Conservation (phyloP, 2,329 filamentous ascomycete genomes). For the Pseudopithomyces maydicus region DNA sequence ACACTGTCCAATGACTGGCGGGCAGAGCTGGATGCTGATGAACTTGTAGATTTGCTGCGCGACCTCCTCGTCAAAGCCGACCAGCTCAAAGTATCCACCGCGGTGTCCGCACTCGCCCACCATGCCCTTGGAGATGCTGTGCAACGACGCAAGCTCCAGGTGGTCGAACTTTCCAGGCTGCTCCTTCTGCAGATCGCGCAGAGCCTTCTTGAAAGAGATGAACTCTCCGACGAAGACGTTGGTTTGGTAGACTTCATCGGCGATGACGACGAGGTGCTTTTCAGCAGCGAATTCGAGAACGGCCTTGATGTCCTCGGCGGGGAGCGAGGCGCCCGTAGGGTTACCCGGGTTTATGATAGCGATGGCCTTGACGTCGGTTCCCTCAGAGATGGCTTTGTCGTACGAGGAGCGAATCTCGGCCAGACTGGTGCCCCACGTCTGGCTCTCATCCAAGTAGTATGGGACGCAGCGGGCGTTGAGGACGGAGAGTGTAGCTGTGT, state of each 20-base stretch:
- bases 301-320: slow-evolving; percentile 75
- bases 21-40: slow-evolving; percentile 94
- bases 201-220: slow-evolving; percentile 89
- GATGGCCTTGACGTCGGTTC: slow-evolving; percentile 87
- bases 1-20: slow-evolving; percentile 94
- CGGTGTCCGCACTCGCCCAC: slow-evolving; percentile 98
- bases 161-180: slow-evolving; percentile 75
- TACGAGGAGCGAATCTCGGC: slow-evolving; percentile 75
- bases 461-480: slow-evolving; percentile 87
- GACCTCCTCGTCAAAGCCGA: slow-evolving; percentile 84
- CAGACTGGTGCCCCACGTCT: slow-evolving; percentile 86
- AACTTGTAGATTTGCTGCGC: slow-evolving; percentile 98
- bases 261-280: slow-evolving; percentile 86
- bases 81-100: slow-evolving; percentile 95
- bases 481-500: slow-evolving; percentile 88
- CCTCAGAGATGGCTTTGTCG: slow-evolving; percentile 73
- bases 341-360: slow-evolving; percentile 99
- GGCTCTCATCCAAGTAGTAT: slow-evolving; percentile 88
- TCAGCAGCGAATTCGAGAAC: slow-evolving; percentile 88
- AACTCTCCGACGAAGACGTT: slow-evolving; percentile 96
- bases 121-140: slow-evolving; percentile 98
- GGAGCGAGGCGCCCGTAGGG: slow-evolving; percentile 87
- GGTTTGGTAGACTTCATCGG: slow-evolving; percentile 98
- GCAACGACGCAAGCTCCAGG: slow-evolving; percentile 88
- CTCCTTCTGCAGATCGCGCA: slow-evolving; percentile 77